A percentile compares a stretch with the other conserved stretches of the same genome.
Conservation (phyloP, 148 eudicot species). For the Oxyria digyna region DNA sequence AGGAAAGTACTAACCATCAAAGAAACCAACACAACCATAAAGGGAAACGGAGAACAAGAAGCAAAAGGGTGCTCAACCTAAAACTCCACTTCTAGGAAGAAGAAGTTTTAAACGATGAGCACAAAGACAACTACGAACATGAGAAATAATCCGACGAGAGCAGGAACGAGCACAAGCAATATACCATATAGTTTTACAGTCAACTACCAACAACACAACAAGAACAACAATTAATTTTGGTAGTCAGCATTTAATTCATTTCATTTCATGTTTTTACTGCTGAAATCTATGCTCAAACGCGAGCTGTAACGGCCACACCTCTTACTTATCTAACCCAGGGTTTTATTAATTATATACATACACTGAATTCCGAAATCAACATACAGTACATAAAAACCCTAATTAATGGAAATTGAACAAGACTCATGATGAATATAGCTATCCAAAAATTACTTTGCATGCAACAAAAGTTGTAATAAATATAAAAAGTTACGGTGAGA, state of each 20-base stretch:
- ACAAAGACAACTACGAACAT: too few relatives aligned
- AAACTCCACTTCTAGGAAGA: too few relatives aligned
- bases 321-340: background rate
- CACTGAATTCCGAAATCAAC: background rate
- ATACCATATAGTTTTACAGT: background rate
- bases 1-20: too few relatives aligned
- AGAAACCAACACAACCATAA: too few relatives aligned
- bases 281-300: background rate
- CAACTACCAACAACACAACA: background rate
- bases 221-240: background rate
- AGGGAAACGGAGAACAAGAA: too few relatives aligned
- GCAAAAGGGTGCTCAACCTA: too few relatives aligned
- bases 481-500: background rate
- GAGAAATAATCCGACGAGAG: too few relatives aligned
- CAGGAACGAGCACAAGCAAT: too few relatives aligned
- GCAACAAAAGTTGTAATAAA: background rate
- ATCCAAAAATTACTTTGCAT: background rate
- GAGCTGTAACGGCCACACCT: background rate
- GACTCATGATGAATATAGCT: background rate
- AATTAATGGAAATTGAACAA: background rate
- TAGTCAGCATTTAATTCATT: background rate
- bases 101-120: too few relatives aligned
- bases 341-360: background rate
- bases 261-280: background rate
- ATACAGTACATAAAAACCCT: background rate